Evolutionary conservation across 495 filamentous ascomycete species (phyloP), one percentile per base, ranked within the genome.

Genomic region (Durotheca rogersii): DNA sequence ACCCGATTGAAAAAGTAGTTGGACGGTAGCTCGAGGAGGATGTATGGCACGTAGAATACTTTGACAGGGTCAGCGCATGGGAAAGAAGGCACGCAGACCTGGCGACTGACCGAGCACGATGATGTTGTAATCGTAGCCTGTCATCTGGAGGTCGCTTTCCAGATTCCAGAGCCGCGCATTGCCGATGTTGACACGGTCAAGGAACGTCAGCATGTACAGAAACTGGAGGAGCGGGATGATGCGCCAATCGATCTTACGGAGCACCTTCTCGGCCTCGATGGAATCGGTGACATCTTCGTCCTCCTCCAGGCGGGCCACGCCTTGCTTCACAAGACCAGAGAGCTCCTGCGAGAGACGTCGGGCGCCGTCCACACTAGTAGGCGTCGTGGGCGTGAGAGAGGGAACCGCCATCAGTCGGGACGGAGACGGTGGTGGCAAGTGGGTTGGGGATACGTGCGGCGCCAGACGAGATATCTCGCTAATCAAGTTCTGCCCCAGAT

Each of bases 11-110:
- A 75, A 10, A 90, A 64, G 36, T 90, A 54, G 65, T 95, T 94
- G 35, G 89, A 91, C 30, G 88, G 63, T 0, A 89, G 85, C 72
- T 93, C 89, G 51, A 86, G 84, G 31, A 85, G 68, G 20, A 86
- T 74, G 67, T 95, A 95, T 29, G 86, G 90, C 48, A 90, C 78
- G 73, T 94, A 94, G 72, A 93, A 94, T 47, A 60, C 35, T 53
- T n/a, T 15, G 20, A 23, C 15, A 36, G 40, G 16, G 20, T 44
- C 31, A 25, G 4, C 17, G 29, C 35, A 10, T 30, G 9, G 14
- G 16, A 40, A 30, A 9, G 5, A 17, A 12, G 11, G 11, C 20
- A 15, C 18, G 11, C 21, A 12, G 12, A 20, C 6, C 34, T 18
- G 7, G 14, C 38, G 11, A 33, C 33, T 15, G 29, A 43, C 39